Evolutionary conservation across 1,139 yeast genomes (phyloP), one percentile per base, ranked within the genome.

Genomic region (Geotrichum fermentans): DNA sequence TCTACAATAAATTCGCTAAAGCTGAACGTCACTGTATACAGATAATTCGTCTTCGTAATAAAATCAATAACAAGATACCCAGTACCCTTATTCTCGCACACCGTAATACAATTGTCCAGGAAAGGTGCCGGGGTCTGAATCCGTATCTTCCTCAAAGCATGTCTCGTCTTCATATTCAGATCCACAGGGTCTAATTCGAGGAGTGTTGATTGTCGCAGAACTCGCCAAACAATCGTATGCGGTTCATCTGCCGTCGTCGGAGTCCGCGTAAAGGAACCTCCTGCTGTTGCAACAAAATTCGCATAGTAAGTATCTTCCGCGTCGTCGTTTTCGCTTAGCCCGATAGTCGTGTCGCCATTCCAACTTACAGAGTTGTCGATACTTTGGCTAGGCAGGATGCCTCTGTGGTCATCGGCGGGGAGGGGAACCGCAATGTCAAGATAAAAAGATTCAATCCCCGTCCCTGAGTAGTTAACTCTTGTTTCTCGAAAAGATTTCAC

Each of bases 151-250:
- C 61, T 52, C 30, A 52, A 48, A 32, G 32, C 36, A 4, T 16
- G 22, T 26, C 43, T 35, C 20, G 46, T 35, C 6, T 37, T 43
- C 4, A 56, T 20, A 26, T 51, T 51, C 10, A 51, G 38, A 47
- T 61, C 64, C 8, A 58, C 50, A 4, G 55, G 58, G 29, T 56
- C 56, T 21, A 61, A 49, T 45, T 60, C 62, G 16, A 61, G 46
- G 10, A 55, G 52, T 3, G 46, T 51, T 11, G 54, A 40, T 20
- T 55, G 51, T 24, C 47, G 49, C 22, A 60, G 41, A 2, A 60
- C 49, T 17, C 60, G 49, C 62, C 63, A 61, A 16, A 50, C 40
- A 34, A 61, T 47, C 7, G 58, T 51, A 16, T 43, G 40, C 2
- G 58, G 55, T 13, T 35, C 46, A 24, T 34, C 24, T 16, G 20